Conservation (phyloP, 164 flowering plant genomes). For the Saururus chinensis region DNA sequence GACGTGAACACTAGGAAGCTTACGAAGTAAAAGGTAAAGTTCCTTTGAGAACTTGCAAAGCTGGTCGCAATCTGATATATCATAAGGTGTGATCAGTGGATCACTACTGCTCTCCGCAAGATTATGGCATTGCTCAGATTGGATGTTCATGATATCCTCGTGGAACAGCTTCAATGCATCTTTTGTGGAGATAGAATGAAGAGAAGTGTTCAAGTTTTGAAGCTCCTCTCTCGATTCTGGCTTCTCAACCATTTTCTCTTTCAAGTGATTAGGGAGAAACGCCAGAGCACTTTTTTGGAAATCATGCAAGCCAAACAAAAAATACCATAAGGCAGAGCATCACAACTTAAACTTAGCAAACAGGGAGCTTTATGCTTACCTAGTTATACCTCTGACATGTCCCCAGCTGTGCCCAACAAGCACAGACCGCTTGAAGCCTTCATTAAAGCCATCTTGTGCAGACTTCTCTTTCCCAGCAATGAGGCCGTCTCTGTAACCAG, state of each 20-base stretch:
- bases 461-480: slow-evolving; percentile 69
- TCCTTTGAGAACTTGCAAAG: slow-evolving; percentile 27
- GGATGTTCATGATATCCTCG: slow-evolving; percentile 22
- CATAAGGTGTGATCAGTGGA: slow-evolving; percentile 3
- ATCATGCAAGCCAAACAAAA: slow-evolving; percentile 1
- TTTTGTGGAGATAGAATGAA: slow-evolving; percentile 40
- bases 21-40: slow-evolving; percentile 30
- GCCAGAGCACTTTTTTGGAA: slow-evolving; percentile 38
- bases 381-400: slow-evolving; percentile 64
- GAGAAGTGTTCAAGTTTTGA: slow-evolving; percentile 35
- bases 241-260: slow-evolving; percentile 35
- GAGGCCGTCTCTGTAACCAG: slow-evolving; percentile 86
- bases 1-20: slow-evolving; percentile 32
- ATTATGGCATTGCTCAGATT: slow-evolving; percentile 12
- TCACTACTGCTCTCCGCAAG: slow-evolving; percentile 7
- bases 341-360: not conserved
- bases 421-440: slow-evolving; percentile 70
- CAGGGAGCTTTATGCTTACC: slow-evolving; percentile 26
- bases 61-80: slow-evolving; percentile 16
- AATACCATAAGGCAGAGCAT: not conserved
- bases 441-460: slow-evolving; percentile 79
- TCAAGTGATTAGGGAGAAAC: slow-evolving; percentile 51
- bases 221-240: slow-evolving; percentile 33
- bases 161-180: slow-evolving; percentile 46
- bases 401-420: slow-evolving; percentile 64